A percentile compares a stretch with the other conserved stretches of the same genome.
phyloP scores from a whole-genome alignment of 176 grass and related monocot species.

The Eremochloa ophiuroides region DNA sequence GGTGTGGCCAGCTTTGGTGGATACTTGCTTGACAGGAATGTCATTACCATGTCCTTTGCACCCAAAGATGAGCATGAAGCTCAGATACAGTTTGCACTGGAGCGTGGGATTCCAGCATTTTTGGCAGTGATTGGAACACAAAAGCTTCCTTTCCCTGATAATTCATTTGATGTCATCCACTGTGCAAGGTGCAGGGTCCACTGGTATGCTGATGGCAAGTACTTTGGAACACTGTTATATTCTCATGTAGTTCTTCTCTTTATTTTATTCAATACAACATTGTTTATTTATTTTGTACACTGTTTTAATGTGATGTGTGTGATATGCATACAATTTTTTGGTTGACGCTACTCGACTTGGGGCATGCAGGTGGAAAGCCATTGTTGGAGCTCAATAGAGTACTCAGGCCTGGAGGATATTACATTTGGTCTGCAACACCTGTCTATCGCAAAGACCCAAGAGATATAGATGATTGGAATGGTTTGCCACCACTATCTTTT shows the following conservation, averaged over 20 bases:
- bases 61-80: constrained; percentile 98
- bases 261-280: neutral
- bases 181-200: constrained; percentile 91
- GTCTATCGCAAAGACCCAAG: constrained; percentile 70
- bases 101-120: constrained; percentile 83
- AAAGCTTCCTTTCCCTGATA: constrained; percentile 88
- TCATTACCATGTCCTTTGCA: constrained; percentile 92
- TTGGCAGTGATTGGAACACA: constrained; percentile 85
- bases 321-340: constrained; percentile 9
- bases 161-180: constrained; percentile 86
- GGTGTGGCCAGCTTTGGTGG: constrained; percentile 95
- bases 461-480: constrained; percentile 74
- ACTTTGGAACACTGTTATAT: constrained; percentile 37
- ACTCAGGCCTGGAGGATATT: constrained; percentile 90
- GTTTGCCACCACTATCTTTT: constrained; percentile 42
- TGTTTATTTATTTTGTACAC: constrained; percentile 3
- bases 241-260: constrained; percentile 1
- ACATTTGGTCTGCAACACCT: constrained; percentile 92
- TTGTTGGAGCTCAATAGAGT: constrained; percentile 89
- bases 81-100: constrained; percentile 91
- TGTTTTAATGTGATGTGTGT: neutral
- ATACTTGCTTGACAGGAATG: constrained; percentile 83
- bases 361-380: constrained; percentile 66
- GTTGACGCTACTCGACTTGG: neutral
- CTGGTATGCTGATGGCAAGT: constrained; percentile 85